Evolutionary conservation across 192 early-diverging fungal species (phyloP), one percentile per base, ranked within the genome.

Genomic region (Obelidium mucronatum): DNA sequence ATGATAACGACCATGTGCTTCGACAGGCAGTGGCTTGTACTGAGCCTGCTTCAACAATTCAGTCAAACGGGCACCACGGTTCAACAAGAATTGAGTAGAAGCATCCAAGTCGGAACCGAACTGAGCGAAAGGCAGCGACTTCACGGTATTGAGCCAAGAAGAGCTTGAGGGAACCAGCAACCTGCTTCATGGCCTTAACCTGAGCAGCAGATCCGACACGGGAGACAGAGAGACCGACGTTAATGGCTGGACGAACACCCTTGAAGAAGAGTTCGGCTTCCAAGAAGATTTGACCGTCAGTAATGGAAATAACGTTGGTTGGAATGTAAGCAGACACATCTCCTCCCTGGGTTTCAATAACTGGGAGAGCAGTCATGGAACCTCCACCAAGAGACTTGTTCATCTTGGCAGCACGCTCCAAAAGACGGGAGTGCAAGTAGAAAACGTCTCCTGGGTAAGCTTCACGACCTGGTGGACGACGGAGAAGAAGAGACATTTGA

Each of bases 261-360:
- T 98, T 99, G 94, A 98, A 99, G 94, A 99, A 99, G 70, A 99
- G 91, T 89, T 99, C 96, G 66, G 97, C 96, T 89, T 99, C 97
- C 90, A 99, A 92, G 93, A 99, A 99, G 77, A 99, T 98, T 87
- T 99, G 97, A 44, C 97, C 97, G 88, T 99, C 97, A 73, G 97
- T 99, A 80, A 99, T 99, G 86, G 97, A 99, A 97, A 99, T 99
- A 80, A 99, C 96, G 90, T 99, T 99, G 82, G 97, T 99, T 75
- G 97, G 97, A 91, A 99, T 99, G 90, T 99, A 99, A 37, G 97
- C 97, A 79, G 97, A 99, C 84, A 99, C 97, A 94, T 98, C 97
- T 87, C 97, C 97, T 91, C 97, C 97, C 89, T 98, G 96, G 75
- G 97, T 99, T 86, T 99, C 97, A 89, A 99, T 98, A 80, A 99